Percentiles rank a stretch among this genome's conserved stretches.
Evolutionary conservation across 192 early-diverging fungal species (phyloP).

Genomic region (Rhizoclosmatium globosum): DNA sequence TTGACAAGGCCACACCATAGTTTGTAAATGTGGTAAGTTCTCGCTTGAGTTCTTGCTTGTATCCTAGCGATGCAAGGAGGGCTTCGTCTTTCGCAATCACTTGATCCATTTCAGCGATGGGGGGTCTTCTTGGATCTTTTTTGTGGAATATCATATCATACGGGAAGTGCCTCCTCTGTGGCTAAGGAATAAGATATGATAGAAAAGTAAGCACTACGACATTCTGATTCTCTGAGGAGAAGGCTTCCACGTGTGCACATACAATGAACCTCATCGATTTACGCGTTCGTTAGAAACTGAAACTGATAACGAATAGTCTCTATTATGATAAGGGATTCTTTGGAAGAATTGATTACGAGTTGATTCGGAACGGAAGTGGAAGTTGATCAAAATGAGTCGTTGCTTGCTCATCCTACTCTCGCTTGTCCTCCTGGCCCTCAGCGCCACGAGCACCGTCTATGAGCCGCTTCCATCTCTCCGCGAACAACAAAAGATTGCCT

Average conservation of each 20-base stretch:
- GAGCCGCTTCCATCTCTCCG: not conserved
- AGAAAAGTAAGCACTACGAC: too few species aligned
- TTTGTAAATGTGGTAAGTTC: slow-evolving; percentile 44
- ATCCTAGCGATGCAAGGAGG: slow-evolving; percentile 45
- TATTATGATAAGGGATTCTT: too few species aligned
- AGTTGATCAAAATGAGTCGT: not conserved
- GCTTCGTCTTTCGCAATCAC: slow-evolving; percentile 30
- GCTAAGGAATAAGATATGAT: not conserved
- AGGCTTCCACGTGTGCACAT: too few species aligned
- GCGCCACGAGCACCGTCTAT: not conserved
- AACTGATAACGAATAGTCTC: too few species aligned
- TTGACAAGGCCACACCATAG: slow-evolving; percentile 43
- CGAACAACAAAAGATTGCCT: not conserved
- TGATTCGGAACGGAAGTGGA: too few species aligned
- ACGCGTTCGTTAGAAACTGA: too few species aligned
- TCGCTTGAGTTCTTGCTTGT: slow-evolving; percentile 51
- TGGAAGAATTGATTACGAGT: too few species aligned
- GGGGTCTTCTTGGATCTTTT: not conserved
- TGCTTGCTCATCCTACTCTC: not conserved
- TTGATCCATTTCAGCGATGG: too few species aligned
- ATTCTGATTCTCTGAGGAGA: too few species aligned
- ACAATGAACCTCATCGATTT: too few species aligned
- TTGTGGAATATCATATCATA: not conserved
- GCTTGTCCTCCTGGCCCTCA: not conserved
- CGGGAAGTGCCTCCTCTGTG: not conserved